phyloP scores from a whole-genome alignment of 116 monocot genomes.

The Dioscorea cayenensis region DNA sequence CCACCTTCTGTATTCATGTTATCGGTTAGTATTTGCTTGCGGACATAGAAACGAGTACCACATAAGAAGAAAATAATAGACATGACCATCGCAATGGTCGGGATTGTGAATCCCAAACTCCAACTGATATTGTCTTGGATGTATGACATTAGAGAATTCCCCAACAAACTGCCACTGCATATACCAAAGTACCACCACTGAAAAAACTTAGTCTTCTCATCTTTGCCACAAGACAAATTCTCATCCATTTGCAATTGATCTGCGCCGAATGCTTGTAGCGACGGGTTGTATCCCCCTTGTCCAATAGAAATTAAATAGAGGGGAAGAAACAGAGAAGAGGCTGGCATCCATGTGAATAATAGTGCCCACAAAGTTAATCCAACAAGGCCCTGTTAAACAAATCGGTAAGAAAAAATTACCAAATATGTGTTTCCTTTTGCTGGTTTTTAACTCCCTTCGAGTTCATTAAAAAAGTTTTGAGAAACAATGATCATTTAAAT shows the following conservation, averaged over 20 bases:
- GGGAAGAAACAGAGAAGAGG: slow-evolving; percentile 53
- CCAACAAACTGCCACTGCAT: slow-evolving; percentile 74
- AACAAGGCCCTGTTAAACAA: slow-evolving; percentile 48
- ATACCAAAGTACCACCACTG: slow-evolving; percentile 99
- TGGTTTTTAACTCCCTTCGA: too few relatives aligned
- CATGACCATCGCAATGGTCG: slow-evolving; percentile 49
- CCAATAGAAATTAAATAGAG: slow-evolving; percentile 87
- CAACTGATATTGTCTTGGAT: slow-evolving; percentile 79
- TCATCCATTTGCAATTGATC: slow-evolving; percentile 66
- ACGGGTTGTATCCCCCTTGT: slow-evolving; percentile 87
- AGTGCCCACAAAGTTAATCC: slow-evolving; percentile 74
- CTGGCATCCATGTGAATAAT: slow-evolving; percentile 52
- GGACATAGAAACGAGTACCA: slow-evolving; percentile 40
- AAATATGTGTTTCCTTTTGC: too few relatives aligned
- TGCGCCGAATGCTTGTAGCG: slow-evolving; percentile 91
- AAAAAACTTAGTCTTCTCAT: slow-evolving; percentile 50
- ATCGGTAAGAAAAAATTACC: neutral
- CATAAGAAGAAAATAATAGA: slow-evolving; percentile 48
- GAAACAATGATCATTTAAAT: too few relatives aligned
- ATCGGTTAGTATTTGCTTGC: slow-evolving; percentile 17
- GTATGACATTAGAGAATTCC: slow-evolving; percentile 75
- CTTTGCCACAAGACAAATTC: slow-evolving; percentile 5
- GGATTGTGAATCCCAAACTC: slow-evolving; percentile 75
- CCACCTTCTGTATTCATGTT: slow-evolving; percentile 7
- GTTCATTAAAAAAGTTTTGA: too few relatives aligned